phyloP scores from a whole-genome alignment of 768 basidiomycete genomes.

The Scleroderma bovista region DNA sequence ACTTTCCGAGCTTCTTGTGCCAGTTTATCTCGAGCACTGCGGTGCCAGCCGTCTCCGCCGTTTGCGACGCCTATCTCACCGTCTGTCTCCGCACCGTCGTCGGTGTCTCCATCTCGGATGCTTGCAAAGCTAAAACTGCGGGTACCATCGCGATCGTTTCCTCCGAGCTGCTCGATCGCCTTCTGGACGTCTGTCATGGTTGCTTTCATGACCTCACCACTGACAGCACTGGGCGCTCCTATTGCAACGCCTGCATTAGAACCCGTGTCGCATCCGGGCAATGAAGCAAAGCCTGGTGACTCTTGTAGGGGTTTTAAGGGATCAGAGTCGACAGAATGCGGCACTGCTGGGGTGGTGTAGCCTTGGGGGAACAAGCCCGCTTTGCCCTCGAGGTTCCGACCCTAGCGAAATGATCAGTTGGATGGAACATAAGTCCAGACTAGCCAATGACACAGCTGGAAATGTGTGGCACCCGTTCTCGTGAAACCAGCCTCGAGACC shows the following conservation, averaged over 20 bases:
- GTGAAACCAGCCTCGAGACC: background rate
- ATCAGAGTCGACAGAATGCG: constrained; percentile 24
- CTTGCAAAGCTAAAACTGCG: constrained; percentile 78
- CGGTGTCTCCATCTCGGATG: constrained; percentile 48
- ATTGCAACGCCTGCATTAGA: constrained; percentile 24
- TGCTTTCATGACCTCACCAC: constrained; percentile 70
- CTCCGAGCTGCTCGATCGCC: constrained; percentile 82
- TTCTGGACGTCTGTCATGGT: constrained; percentile 89
- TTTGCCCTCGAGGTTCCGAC: constrained; percentile 75
- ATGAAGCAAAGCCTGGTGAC: constrained; percentile 38
- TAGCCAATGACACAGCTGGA: background rate
- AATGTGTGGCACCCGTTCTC: background rate
- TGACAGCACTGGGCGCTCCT: constrained; percentile 16
- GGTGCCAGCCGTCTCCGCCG: constrained; percentile 58
- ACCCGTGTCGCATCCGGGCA: constrained; percentile 16
- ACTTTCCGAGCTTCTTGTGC: constrained; percentile 65
- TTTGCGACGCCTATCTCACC: constrained; percentile 46
- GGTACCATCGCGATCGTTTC: constrained; percentile 48
- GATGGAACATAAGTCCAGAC: background rate
- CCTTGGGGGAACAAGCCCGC: constrained; percentile 88
- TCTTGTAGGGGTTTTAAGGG: constrained; percentile 43
- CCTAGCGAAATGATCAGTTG: constrained; percentile 38
- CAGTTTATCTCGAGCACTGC: constrained; percentile 55
- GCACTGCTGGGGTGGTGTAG: constrained; percentile 67
- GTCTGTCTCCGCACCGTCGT: constrained; percentile 47